These are phyloP conservation scores for Lachancea fermentati DNA, from an alignment of 805 yeast genomes.

Conservation along the genomic window DNA sequence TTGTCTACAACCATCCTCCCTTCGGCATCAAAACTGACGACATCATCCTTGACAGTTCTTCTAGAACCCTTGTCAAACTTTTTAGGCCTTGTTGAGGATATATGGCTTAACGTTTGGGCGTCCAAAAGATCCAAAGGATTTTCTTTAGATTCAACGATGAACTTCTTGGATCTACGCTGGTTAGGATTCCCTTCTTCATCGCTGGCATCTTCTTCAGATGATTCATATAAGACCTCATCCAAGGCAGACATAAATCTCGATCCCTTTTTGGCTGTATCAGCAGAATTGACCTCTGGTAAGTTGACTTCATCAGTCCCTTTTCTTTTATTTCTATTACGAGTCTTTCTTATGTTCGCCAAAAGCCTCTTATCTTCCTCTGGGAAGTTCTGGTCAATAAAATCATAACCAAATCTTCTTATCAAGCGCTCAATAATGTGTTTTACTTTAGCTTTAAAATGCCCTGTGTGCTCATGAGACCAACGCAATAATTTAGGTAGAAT, in stretches of 20 bases:
- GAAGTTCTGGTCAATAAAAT: conserved; percentile 70
- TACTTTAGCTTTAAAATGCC: conserved; percentile 88
- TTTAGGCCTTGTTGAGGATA: conserved; percentile 82
- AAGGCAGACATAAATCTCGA: conserved; percentile 75
- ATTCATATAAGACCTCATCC: conserved; percentile 85
- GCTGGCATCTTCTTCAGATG: conserved; percentile 52
- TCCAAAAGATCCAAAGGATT: conserved; percentile 90
- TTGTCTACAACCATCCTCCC: conserved; percentile 34
- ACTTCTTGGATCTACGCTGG: conserved; percentile 43
- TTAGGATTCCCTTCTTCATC: conserved; percentile 35
- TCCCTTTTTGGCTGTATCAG: conserved; percentile 26
- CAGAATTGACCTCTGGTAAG: conserved; percentile 13
- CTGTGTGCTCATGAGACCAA: conserved; percentile 95
- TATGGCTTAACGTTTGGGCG: conserved; percentile 75
- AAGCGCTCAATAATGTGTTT: conserved; percentile 90
- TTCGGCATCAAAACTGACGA: conserved; percentile 32
- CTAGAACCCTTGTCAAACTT: conserved; percentile 40
- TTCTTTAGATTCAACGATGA: conserved; percentile 64
- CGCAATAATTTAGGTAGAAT: conserved; percentile 69
- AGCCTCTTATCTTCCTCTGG: conserved; percentile 89
- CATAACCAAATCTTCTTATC: conserved; percentile 86
- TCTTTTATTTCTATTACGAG: conserved; percentile 78
- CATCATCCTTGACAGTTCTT: conserved; percentile 28
- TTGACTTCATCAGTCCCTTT: conserved; percentile 40
- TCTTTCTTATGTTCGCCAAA: conserved; percentile 77